Evolutionary conservation across 768 basidiomycete genomes (phyloP), one percentile per base, ranked within the genome.

Genomic region (Mycena vitilis): DNA sequence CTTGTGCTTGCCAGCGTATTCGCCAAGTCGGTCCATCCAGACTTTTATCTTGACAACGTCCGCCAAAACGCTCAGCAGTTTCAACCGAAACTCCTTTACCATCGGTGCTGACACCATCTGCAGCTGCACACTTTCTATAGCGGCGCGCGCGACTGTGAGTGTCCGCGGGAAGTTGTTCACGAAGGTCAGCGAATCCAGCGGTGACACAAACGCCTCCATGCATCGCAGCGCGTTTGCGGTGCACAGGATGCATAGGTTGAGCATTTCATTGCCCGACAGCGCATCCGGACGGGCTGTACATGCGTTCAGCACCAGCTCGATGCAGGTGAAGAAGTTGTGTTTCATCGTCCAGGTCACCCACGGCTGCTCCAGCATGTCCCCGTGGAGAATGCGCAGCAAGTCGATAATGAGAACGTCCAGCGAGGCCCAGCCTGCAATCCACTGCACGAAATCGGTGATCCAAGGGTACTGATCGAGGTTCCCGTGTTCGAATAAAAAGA

Each of bases 261-360:
- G 56, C 25, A 58, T 25, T 9, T 58, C 22, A 1, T 58, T 9
- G 4, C 25, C 63, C 9, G 55, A 25, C 6, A 36, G 48, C 2
- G 56, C 15, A 20, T 65, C 63, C 1, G 63, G 40, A 40, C 40
- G 40, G 10, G 40, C 40, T 15, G 40, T 15, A 15, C 40, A 40
- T 40, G 40, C 40, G 40, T 40, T 40, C 5, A 40, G 40, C 10
- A 40, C 40, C 10, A 65, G 63, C 15, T 65, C 63, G 23, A 58
- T 42, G 48, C 25, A 65, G 0, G 56, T 58, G 37, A 57, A 42
- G n/a, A 65, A 36, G 34, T 65, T 65, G 37, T 58, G 63, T 16
- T 36, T 57, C 63, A 65, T 65, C 38, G 37, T 57, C 63, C 55
- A 58, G 7, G 63, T 57, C 15, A 65, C 55, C 63, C 63, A 65